These are phyloP conservation scores for Phaeotremella skinneri DNA, from an alignment of 768 basidiomycete species.

Conservation along the genomic window DNA sequence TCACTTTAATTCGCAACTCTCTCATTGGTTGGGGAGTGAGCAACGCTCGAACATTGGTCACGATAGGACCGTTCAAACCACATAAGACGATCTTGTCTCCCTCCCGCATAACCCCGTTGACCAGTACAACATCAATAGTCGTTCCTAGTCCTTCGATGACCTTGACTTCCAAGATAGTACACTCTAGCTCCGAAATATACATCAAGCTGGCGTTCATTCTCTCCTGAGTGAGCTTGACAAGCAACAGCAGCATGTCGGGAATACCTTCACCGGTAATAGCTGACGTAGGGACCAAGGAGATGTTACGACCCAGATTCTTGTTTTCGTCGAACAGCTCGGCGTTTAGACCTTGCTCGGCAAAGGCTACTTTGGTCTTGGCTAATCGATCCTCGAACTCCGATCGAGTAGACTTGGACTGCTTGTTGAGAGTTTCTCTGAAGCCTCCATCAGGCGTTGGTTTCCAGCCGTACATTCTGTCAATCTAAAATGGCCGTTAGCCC, in stretches of 20 bases:
- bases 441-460: conserved; percentile 83
- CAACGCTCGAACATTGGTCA: conserved; percentile 88
- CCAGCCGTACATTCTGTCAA: conserved; percentile 98
- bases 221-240: conserved; percentile 94
- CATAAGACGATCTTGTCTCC: conserved; percentile 93
- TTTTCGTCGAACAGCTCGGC: conserved; percentile 95
- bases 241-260: conserved; percentile 98
- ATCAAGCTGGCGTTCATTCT: conserved; percentile 96
- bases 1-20: conserved; percentile 90
- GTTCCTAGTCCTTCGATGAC: conserved; percentile 97
- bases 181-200: conserved; percentile 96
- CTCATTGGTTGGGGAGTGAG: conserved; percentile 94
- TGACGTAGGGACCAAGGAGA: conserved; percentile 95
- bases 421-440: conserved; percentile 83
- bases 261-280: conserved; percentile 97
- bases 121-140: conserved; percentile 93
- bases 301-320: conserved; percentile 87
- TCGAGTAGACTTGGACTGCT: conserved; percentile 73
- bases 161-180: conserved; percentile 98
- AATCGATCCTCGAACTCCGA: conserved; percentile 90
- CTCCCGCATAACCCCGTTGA: conserved; percentile 87
- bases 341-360: conserved; percentile 97
- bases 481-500: conserved; percentile 56
- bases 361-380: conserved; percentile 78
- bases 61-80: conserved; percentile 94